phyloP scores from a whole-genome alignment of 331 rosid species.

The Acacia concinna region DNA sequence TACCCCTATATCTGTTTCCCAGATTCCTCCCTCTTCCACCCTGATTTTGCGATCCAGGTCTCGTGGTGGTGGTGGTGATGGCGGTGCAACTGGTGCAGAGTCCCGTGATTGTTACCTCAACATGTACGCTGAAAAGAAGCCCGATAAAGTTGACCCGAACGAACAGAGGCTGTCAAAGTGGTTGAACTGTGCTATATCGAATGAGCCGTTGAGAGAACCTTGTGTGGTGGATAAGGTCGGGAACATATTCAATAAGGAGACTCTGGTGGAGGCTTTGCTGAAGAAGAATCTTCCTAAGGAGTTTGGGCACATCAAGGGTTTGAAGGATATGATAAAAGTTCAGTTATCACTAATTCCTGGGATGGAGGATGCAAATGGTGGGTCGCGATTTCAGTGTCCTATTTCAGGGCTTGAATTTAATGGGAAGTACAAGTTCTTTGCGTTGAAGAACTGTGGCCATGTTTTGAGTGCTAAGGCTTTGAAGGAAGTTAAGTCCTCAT shows the following conservation, averaged over 20 bases:
- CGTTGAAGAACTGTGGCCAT: constrained; percentile 84
- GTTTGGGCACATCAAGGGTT: constrained; percentile 81
- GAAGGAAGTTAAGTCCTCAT: constrained; percentile 73
- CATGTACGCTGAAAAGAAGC: constrained; percentile 90
- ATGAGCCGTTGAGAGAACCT: constrained; percentile 85
- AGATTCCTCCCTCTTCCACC: constrained; percentile 57
- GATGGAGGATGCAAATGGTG: constrained; percentile 20
- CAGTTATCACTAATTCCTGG: constrained; percentile 54
- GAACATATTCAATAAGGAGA: constrained; percentile 75
- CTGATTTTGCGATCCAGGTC: constrained; percentile 56
- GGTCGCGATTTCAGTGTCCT: constrained; percentile 73
- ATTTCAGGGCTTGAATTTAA: constrained; percentile 80
- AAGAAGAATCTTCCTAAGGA: constrained; percentile 88
- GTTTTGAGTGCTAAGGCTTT: constrained; percentile 86
- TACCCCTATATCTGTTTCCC: constrained; percentile 37
- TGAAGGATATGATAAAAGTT: constrained; percentile 80
- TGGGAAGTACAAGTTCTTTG: constrained; percentile 79
- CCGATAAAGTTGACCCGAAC: constrained; percentile 85
- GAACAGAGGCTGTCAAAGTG: constrained; percentile 90
- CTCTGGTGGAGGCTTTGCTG: constrained; percentile 74
- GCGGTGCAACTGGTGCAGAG: constrained; percentile 96
- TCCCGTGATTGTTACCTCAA: constrained; percentile 95
- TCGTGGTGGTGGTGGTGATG: constrained; percentile 91
- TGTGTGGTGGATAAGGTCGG: constrained; percentile 85
- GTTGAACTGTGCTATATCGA: constrained; percentile 75